Conservation (phyloP, 164 flowering plant species). For the Magnolia officinalis region DNA sequence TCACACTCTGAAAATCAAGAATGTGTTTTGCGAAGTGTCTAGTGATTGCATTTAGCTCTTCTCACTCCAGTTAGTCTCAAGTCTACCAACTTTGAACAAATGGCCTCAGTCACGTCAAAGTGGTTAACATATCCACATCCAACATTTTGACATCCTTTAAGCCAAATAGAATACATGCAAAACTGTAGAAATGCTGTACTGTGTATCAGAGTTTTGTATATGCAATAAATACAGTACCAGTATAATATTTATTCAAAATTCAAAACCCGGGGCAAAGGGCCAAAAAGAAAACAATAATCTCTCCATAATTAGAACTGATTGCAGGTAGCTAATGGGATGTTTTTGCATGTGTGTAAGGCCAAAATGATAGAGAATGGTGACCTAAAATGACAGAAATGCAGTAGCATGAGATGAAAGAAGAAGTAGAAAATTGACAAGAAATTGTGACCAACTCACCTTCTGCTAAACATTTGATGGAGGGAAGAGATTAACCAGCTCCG, state of each 20-base stretch:
- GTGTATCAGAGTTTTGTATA: no score
- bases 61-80: background rate
- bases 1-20: background rate
- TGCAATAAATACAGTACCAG: no score
- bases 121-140: background rate
- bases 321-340: background rate
- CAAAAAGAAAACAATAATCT: no score
- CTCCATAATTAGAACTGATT: background rate
- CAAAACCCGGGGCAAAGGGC: background rate
- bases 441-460: conserved; percentile 49
- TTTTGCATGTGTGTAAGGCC: background rate
- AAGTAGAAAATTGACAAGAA: background rate
- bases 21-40: background rate
- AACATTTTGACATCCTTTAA: background rate
- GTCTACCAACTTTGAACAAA: background rate
- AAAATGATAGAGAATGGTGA: background rate
- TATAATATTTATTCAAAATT: background rate
- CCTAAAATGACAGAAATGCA: background rate
- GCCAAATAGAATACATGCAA: no score
- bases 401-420: background rate
- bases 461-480: conserved; percentile 87
- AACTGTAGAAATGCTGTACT: no score
- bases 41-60: background rate
- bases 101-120: background rate
- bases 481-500: conserved; percentile 83